Percentiles rank a stretch among this genome's conserved stretches.
Evolutionary conservation across 2,329 filamentous ascomycete species (phyloP).

Genomic region (Talaromyces sp.): DNA sequence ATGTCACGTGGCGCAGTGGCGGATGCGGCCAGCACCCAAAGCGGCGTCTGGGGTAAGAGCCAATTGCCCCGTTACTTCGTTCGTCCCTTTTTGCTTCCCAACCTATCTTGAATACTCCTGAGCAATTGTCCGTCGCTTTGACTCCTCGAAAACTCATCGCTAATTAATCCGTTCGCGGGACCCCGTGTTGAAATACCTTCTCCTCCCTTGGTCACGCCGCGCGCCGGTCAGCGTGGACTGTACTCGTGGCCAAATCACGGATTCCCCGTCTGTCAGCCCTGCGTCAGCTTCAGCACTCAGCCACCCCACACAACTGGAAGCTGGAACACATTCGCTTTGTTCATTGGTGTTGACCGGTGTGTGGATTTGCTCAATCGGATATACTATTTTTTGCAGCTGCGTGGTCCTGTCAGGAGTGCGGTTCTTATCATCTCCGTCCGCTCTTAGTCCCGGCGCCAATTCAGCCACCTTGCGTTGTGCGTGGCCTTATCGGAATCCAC

Average conservation of each 20-base stretch:
- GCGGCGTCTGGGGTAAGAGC: neutral
- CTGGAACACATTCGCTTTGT: neutral
- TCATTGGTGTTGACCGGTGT: neutral
- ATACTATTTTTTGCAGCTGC: neutral
- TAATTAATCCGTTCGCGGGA: neutral
- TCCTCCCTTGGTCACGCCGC: neutral
- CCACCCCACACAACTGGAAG: neutral
- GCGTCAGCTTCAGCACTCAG: neutral
- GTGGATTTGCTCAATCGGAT: neutral
- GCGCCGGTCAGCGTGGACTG: neutral
- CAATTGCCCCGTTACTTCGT: neutral
- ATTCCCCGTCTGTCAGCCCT: neutral
- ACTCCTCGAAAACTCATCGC: neutral
- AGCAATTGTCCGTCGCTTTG: neutral
- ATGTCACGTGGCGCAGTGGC: neutral
- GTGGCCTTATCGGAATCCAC: neutral
- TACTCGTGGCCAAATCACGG: constrained; percentile 4
- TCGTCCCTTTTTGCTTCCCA: neutral
- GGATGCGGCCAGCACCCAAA: neutral
- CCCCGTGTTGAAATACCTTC: neutral
- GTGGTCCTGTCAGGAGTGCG: neutral
- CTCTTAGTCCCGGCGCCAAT: neutral
- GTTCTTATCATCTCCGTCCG: neutral
- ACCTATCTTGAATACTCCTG: neutral
- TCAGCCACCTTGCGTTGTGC: neutral